Evolutionary conservation across 495 filamentous ascomycete genomes (phyloP).

Genomic region (Aspergillus biplanus): DNA sequence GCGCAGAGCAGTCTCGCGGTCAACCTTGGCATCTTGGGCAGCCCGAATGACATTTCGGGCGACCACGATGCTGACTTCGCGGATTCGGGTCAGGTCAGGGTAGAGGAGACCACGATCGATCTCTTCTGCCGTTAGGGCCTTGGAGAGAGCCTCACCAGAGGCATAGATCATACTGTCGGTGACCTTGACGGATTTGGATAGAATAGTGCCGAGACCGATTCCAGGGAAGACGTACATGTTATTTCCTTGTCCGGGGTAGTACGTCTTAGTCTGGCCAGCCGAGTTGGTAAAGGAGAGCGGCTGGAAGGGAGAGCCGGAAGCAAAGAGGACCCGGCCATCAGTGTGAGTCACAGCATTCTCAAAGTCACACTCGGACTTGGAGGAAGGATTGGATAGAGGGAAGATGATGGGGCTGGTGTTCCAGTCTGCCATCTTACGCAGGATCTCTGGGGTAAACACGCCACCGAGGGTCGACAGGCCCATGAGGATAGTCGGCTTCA

Average conservation of each 20-base stretch:
- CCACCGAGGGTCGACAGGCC: slow-evolving; percentile 93
- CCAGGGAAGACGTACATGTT: slow-evolving; percentile 98
- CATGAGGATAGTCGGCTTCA: slow-evolving; percentile 92
- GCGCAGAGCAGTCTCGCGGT: slow-evolving; percentile 73
- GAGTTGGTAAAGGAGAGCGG: slow-evolving; percentile 62
- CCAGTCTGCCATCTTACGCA: slow-evolving; percentile 81
- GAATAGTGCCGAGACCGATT: slow-evolving; percentile 92
- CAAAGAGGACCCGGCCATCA: slow-evolving; percentile 87
- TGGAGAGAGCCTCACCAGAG: slow-evolving; percentile 79
- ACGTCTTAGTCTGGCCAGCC: slow-evolving; percentile 64
- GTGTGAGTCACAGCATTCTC: slow-evolving; percentile 89
- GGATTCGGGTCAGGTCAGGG: slow-evolving; percentile 88
- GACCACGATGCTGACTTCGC: slow-evolving; percentile 86
- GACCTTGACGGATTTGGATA: slow-evolving; percentile 83
- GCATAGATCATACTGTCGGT: slow-evolving; percentile 96
- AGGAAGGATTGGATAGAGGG: slow-evolving; percentile 91
- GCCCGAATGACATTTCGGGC: slow-evolving; percentile 92
- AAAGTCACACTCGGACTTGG: slow-evolving; percentile 96
- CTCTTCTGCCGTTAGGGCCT: slow-evolving; percentile 79
- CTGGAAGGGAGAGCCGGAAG: slow-evolving; percentile 92
- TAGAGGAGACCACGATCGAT: slow-evolving; percentile 83
- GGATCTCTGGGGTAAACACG: slow-evolving; percentile 86
- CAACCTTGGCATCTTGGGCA: slow-evolving; percentile 78
- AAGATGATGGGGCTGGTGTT: slow-evolving; percentile 87
- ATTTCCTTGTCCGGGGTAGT: slow-evolving; percentile 89